These are phyloP conservation scores for Bretschneidera sinensis DNA, from an alignment of 345 rosid species.

Conservation along the genomic window DNA sequence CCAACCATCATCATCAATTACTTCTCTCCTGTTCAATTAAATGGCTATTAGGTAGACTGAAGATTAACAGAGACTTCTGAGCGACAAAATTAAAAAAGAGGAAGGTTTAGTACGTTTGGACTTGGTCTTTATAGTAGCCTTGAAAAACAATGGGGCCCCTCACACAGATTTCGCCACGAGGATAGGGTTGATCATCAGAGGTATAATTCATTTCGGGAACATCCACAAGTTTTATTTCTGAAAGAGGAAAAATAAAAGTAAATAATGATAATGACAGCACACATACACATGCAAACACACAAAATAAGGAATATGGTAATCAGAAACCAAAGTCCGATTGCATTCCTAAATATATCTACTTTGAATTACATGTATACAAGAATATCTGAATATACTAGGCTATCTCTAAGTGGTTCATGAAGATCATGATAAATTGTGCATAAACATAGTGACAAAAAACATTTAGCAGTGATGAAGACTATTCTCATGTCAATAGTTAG, in stretches of 20 bases:
- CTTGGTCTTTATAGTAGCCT: slow-evolving; percentile 84
- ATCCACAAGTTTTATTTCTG: slow-evolving; percentile 87
- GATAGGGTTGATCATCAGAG: slow-evolving; percentile 81
- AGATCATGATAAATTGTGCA: neutral
- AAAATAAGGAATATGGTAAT: neutral
- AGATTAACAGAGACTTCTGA: neutral
- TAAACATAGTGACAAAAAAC: too few species aligned
- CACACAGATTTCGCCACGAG: slow-evolving; percentile 91
- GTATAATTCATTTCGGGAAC: slow-evolving; percentile 96
- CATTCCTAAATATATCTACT: neutral
- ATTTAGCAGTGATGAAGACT: too few species aligned
- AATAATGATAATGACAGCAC: neutral
- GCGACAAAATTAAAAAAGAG: slow-evolving; percentile 8
- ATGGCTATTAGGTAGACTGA: slow-evolving; percentile 13
- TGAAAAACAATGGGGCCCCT: slow-evolving; percentile 80
- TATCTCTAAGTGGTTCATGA: neutral
- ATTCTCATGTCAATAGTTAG: too few species aligned
- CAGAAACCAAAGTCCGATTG: neutral
- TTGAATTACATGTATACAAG: neutral
- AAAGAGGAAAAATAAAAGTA: slow-evolving; percentile 14
- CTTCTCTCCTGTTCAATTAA: slow-evolving; percentile 66
- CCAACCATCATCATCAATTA: slow-evolving; percentile 79
- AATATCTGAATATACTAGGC: neutral
- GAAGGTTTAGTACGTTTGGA: slow-evolving; percentile 52
- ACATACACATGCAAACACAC: slow-evolving; percentile 2